Conservation (phyloP, 2,329 filamentous ascomycete genomes). For the Cytospora piceicola region DNA sequence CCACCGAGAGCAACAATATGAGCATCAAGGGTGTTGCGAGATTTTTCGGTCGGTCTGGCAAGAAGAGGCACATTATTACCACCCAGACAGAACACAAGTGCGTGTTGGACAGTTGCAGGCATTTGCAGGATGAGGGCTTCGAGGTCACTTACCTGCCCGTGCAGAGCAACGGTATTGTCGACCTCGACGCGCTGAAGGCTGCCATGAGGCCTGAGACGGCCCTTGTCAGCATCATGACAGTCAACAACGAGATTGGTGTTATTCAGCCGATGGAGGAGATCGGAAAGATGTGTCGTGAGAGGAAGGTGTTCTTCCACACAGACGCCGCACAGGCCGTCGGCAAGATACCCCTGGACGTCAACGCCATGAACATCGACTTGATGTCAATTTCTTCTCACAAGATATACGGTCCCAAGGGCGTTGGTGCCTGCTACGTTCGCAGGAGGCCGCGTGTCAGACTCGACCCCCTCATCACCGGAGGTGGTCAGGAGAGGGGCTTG, state of each 20-base stretch:
- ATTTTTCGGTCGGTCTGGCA: conserved; percentile 89
- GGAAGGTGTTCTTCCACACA: conserved; percentile 97
- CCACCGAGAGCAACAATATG: conserved; percentile 99
- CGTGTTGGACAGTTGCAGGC: conserved; percentile 93
- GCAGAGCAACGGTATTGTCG: conserved; percentile 80
- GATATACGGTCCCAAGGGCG: conserved; percentile 96
- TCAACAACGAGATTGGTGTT: conserved; percentile 99
- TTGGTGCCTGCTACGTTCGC: conserved; percentile 94
- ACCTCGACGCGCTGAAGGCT: conserved; percentile 80
- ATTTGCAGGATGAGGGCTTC: conserved; percentile 95
- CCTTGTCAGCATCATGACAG: conserved; percentile 95
- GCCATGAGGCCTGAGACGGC: conserved; percentile 90
- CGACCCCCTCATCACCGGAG: conserved; percentile 94
- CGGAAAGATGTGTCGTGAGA: conserved; percentile 84
- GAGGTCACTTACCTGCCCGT: conserved; percentile 97
- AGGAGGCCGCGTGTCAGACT: conserved; percentile 90
- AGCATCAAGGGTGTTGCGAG: conserved; percentile 97
- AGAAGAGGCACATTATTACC: conserved; percentile 99
- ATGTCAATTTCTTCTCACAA: conserved; percentile 99
- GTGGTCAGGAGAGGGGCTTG: conserved; percentile 93
- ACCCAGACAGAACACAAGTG: conserved; percentile 99
- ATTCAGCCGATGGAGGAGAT: conserved; percentile 95
- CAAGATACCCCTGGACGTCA: conserved; percentile 95
- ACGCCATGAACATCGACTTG: conserved; percentile 95
- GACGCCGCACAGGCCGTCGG: conserved; percentile 97